These are phyloP conservation scores for Chlamydomonas incerta DNA, from an alignment of 139 green algal species.

Conservation along the genomic window DNA sequence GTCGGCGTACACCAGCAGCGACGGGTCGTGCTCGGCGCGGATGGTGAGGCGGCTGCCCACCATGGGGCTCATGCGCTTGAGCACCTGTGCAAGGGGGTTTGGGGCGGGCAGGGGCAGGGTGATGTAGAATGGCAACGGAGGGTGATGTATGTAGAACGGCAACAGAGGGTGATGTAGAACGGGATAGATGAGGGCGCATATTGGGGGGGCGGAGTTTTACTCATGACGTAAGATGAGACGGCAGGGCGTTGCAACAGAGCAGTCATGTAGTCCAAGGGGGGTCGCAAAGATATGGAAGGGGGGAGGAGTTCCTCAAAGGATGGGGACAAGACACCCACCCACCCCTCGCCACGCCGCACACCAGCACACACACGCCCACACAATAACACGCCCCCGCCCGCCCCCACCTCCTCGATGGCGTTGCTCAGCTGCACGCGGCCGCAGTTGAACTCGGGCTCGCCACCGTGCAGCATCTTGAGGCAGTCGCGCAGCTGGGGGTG, in stretches of 20 bases:
- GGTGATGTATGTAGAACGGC: too few relatives aligned
- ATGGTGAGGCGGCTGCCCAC: slow-evolving; percentile 43
- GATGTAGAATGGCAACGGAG: too few relatives aligned
- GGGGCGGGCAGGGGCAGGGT: not conserved
- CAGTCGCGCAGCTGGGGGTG: slow-evolving; percentile 34
- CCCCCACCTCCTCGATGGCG: slow-evolving; percentile 43
- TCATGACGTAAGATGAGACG: too few relatives aligned
- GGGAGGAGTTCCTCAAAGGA: too few relatives aligned
- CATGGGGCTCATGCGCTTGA: slow-evolving; percentile 55
- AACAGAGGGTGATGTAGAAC: too few relatives aligned
- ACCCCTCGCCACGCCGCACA: too few relatives aligned
- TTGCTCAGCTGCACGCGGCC: slow-evolving; percentile 35
- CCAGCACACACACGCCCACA: not conserved
- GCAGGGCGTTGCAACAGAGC: too few relatives aligned
- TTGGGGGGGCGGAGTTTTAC: too few relatives aligned
- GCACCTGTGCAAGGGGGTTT: slow-evolving; percentile 26
- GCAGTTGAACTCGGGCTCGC: slow-evolving; percentile 22
- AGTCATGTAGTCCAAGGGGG: too few relatives aligned
- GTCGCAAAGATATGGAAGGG: too few relatives aligned
- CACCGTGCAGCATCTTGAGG: slow-evolving; percentile 38
- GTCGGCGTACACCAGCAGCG: slow-evolving; percentile 43
- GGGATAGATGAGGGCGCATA: too few relatives aligned
- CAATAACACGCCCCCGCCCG: not conserved
- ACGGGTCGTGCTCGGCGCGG: not conserved
- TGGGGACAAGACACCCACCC: too few relatives aligned